Evolutionary conservation across 1,284 basidiomycete genomes (phyloP).

Genomic region (Ustilago xerochloae): DNA sequence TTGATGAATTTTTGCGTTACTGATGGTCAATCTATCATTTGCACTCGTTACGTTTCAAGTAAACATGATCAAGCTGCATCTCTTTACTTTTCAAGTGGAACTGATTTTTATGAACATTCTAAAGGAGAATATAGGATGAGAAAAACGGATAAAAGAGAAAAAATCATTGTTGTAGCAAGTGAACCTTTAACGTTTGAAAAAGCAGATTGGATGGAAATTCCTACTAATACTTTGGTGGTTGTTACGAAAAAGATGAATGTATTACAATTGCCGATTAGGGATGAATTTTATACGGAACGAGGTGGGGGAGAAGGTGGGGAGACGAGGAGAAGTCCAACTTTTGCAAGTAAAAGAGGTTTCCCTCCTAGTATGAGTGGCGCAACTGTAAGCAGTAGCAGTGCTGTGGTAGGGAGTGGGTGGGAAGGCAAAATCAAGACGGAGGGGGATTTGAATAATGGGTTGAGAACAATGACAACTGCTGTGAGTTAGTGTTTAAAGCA

Average conservation of each 20-base stretch:
- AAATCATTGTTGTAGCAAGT: slow-evolving; percentile 79
- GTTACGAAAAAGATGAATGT: slow-evolving; percentile 77
- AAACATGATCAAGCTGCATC: slow-evolving; percentile 91
- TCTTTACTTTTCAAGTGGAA: slow-evolving; percentile 94
- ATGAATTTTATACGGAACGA: slow-evolving; percentile 73
- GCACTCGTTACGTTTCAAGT: slow-evolving; percentile 92
- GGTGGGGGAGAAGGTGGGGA: slow-evolving; percentile 3
- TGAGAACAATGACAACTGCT: neutral
- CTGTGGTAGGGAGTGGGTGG: neutral
- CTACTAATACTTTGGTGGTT: slow-evolving; percentile 85
- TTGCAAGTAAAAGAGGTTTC: slow-evolving; percentile 49
- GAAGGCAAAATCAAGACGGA: no score
- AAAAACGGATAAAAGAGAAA: slow-evolving; percentile 93
- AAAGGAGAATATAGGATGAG: slow-evolving; percentile 70
- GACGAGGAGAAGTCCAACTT: slow-evolving; percentile 36
- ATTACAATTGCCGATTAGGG: slow-evolving; percentile 90
- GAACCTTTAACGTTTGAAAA: slow-evolving; percentile 74
- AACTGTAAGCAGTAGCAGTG: neutral
- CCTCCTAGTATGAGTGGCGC: slow-evolving; percentile 45
- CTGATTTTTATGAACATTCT: slow-evolving; percentile 83
- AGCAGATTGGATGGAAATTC: slow-evolving; percentile 96
- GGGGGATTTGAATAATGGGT: no score
- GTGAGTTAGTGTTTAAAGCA: neutral
- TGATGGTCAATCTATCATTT: slow-evolving; percentile 91
- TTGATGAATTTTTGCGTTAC: slow-evolving; percentile 96